A percentile compares a stretch with the other conserved stretches of the same genome.
Conservation (phyloP, 768 basidiomycete species). For the Termitomyces sp. region DNA sequence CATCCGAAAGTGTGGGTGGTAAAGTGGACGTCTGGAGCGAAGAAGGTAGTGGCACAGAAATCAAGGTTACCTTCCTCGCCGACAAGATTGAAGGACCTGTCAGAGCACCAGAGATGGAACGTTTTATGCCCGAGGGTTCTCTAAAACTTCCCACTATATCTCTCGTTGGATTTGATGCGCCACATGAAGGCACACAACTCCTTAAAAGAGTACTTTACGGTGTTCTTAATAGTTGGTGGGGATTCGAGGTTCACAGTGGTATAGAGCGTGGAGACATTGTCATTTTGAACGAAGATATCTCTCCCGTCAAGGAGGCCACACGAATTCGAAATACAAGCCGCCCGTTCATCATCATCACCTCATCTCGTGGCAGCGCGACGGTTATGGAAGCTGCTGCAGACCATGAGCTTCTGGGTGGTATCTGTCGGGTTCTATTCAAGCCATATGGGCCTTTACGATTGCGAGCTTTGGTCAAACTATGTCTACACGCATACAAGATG, state of each 20-base stretch:
- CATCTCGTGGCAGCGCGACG: slow-evolving; percentile 57
- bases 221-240: slow-evolving; percentile 80
- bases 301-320: slow-evolving; percentile 53
- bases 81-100: slow-evolving; percentile 48
- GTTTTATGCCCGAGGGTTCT: slow-evolving; percentile 40
- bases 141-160: slow-evolving; percentile 50
- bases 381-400: slow-evolving; percentile 62
- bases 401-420: slow-evolving; percentile 79
- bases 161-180: slow-evolving; percentile 66
- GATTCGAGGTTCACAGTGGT: slow-evolving; percentile 45
- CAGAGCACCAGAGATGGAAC: slow-evolving; percentile 37
- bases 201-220: slow-evolving; percentile 56
- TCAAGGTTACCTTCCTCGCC: slow-evolving; percentile 80
- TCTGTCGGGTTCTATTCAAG: slow-evolving; percentile 87
- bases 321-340: slow-evolving; percentile 51
- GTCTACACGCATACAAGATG: slow-evolving; percentile 54
- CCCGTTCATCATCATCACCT: slow-evolving; percentile 36
- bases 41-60: slow-evolving; percentile 88
- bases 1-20: slow-evolving; percentile 80
- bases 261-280: slow-evolving; percentile 64
- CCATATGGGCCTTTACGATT: slow-evolving; percentile 82
- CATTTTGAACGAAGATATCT: slow-evolving; percentile 76
- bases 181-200: slow-evolving; percentile 64
- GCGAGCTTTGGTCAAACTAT: slow-evolving; percentile 59
- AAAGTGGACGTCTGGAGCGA: slow-evolving; percentile 94